Evolutionary conservation across 169 alveolate genomes (phyloP).

Genomic region (Plasmodium gallinaceum): DNA sequence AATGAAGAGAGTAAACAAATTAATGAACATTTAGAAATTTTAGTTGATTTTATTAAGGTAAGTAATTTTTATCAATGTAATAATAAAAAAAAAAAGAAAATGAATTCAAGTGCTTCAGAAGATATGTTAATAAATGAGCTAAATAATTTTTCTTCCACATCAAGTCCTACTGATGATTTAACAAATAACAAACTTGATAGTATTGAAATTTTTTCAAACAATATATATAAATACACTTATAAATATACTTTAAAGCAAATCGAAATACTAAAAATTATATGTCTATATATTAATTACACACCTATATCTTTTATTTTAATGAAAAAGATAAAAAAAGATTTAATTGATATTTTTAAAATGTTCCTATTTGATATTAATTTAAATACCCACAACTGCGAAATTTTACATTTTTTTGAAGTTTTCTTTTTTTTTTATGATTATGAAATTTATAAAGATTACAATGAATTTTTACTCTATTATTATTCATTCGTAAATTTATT

Average conservation of each 20-base stretch:
- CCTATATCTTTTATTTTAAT: conserved; percentile 61
- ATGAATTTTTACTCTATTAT: conserved; percentile 16
- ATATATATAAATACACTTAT: conserved; percentile 16
- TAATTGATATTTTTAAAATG: conserved; percentile 16
- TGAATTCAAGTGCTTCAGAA: background rate
- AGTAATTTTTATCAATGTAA: conserved; percentile 6
- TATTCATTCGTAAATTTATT: conserved; percentile 28
- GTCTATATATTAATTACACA: conserved; percentile 64
- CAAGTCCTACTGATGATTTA: conserved; percentile 18
- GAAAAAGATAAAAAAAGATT: conserved; percentile 32
- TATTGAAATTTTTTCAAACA: conserved; percentile 20
- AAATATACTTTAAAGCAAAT: conserved; percentile 52
- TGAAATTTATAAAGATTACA: conserved; percentile 47
- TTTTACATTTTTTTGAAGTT: conserved; percentile 52
- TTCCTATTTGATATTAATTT: conserved; percentile 43
- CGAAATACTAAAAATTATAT: conserved; percentile 51
- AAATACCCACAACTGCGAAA: conserved; percentile 34
- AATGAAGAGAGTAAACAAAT: conserved; percentile 1
- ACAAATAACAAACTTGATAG: conserved; percentile 29
- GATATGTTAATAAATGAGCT: background rate
- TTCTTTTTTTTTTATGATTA: conserved; percentile 60
- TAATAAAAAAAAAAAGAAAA: conserved; percentile 12
- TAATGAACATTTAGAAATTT: conserved; percentile 19
- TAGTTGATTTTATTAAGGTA: conserved; percentile 34
- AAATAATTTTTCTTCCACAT: conserved; percentile 28